phyloP scores from a whole-genome alignment of 345 rosid genomes.

The Combretum micranthum region DNA sequence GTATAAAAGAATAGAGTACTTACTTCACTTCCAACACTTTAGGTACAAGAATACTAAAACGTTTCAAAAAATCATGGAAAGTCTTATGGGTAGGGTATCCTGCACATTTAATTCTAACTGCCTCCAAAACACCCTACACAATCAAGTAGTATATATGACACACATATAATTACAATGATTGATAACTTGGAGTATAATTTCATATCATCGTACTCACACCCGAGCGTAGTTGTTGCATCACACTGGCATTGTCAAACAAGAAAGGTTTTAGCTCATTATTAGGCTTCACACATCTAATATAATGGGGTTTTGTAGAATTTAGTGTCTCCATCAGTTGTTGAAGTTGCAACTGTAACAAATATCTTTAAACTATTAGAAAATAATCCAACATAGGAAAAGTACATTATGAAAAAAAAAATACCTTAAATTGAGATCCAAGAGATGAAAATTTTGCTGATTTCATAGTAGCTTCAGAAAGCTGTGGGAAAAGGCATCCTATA shows the following conservation, averaged over 20 bases:
- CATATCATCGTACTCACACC: conserved; percentile 53
- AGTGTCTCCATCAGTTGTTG: conserved; percentile 89
- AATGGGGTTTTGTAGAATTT: conserved; percentile 81
- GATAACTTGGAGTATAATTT: background rate
- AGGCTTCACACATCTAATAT: conserved; percentile 93
- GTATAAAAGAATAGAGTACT: conserved; percentile 9
- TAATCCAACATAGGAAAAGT: background rate
- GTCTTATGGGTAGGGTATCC: conserved; percentile 77
- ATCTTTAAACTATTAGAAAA: conserved; percentile 6
- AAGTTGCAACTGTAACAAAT: conserved; percentile 70
- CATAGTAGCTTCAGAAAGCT: conserved; percentile 50
- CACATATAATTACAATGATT: conserved; percentile 3
- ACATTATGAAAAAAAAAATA: conserved; percentile 10
- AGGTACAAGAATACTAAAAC: conserved; percentile 65
- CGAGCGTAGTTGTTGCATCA: conserved; percentile 82
- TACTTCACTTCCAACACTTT: conserved; percentile 50
- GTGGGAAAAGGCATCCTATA: conserved; percentile 65
- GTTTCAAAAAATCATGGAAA: conserved; percentile 53
- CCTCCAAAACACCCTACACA: conserved; percentile 92
- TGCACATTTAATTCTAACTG: conserved; percentile 80
- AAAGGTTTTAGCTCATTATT: conserved; percentile 55
- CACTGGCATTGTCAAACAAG: conserved; percentile 50
- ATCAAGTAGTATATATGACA: conserved; percentile 13
- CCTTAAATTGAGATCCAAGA: conserved; percentile 88
- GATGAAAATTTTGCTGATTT: conserved; percentile 85